These are phyloP conservation scores for Phlegmacium glaucopus DNA, from an alignment of 768 basidiomycete genomes.

Conservation along the genomic window DNA sequence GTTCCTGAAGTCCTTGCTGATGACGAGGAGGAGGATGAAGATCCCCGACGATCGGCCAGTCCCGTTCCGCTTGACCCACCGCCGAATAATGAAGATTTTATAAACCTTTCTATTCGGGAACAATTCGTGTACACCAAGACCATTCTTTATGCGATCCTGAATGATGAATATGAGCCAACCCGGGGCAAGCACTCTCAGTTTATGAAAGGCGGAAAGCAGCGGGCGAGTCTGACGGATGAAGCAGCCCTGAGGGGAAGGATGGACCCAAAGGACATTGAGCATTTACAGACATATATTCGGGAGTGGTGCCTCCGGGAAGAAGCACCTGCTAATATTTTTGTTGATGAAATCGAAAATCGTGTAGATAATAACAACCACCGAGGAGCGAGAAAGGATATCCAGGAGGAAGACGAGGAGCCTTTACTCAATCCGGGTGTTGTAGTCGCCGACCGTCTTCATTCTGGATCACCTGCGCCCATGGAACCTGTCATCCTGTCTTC, in stretches of 20 bases:
- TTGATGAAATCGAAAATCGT: conserved; percentile 1
- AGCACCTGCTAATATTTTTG: not conserved
- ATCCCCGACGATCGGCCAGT: conserved; percentile 29
- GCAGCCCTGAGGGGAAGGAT: conserved; percentile 39
- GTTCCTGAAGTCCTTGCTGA: conserved; percentile 39
- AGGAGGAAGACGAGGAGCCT: not conserved
- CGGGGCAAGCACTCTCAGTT: conserved; percentile 44
- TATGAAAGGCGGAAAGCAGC: conserved; percentile 52
- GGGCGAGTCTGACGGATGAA: conserved; percentile 35
- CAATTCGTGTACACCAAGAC: conserved; percentile 69
- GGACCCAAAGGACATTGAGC: conserved; percentile 35
- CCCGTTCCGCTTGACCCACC: conserved; percentile 40
- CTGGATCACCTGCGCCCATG: conserved; percentile 19
- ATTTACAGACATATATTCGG: conserved; percentile 31
- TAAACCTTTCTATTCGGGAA: conserved; percentile 43
- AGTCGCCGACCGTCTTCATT: conserved; percentile 1
- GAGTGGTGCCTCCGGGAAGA: conserved; percentile 44
- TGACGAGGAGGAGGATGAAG: conserved; percentile 29
- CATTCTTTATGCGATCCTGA: conserved; percentile 57
- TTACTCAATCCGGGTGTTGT: too few relatives aligned
- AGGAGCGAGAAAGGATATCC: not conserved
- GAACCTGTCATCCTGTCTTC: conserved; percentile 16
- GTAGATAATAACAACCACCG: conserved; percentile 1
- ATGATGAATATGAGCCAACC: conserved; percentile 45
- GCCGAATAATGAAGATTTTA: conserved; percentile 41